Evolutionary conservation across 148 eudicot species (phyloP).

Genomic region (Vaccinium macrocarpon): DNA sequence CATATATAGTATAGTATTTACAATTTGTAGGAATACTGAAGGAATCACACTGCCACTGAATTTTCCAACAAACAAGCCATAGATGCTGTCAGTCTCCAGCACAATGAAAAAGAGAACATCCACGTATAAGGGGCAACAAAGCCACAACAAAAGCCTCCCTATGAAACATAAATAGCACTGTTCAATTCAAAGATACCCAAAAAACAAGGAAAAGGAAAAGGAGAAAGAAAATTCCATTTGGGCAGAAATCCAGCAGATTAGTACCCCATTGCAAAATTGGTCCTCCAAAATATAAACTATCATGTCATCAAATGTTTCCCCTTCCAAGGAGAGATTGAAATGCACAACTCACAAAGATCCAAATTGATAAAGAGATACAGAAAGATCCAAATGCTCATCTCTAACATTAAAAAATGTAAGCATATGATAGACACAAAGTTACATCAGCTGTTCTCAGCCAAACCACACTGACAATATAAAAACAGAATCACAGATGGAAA

Average conservation of each 20-base stretch:
- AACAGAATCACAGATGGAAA: constrained; percentile 3
- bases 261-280: background rate
- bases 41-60: constrained; percentile 1
- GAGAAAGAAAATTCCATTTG: background rate
- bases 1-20: background rate
- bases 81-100: constrained; percentile 11
- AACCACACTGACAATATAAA: constrained; percentile 11
- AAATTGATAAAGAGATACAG: background rate
- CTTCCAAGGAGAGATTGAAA: constrained; percentile 7
- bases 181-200: constrained; percentile 1
- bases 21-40: background rate
- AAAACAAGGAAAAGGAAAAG: background rate
- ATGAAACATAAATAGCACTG: background rate
- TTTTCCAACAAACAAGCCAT: constrained; percentile 5
- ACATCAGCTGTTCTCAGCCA: constrained; percentile 14
- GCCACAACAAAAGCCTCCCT: background rate
- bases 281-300: background rate
- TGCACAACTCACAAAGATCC: constrained; percentile 1
- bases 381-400: constrained; percentile 7
- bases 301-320: background rate
- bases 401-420: constrained; percentile 4
- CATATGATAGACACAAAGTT: constrained; percentile 6
- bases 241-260: constrained; percentile 11
- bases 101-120: background rate
- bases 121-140: background rate